A percentile compares a stretch with the other conserved stretches of the same genome.
phyloP scores from a whole-genome alignment of 768 basidiomycete species.

The Lentinula lateritia region DNA sequence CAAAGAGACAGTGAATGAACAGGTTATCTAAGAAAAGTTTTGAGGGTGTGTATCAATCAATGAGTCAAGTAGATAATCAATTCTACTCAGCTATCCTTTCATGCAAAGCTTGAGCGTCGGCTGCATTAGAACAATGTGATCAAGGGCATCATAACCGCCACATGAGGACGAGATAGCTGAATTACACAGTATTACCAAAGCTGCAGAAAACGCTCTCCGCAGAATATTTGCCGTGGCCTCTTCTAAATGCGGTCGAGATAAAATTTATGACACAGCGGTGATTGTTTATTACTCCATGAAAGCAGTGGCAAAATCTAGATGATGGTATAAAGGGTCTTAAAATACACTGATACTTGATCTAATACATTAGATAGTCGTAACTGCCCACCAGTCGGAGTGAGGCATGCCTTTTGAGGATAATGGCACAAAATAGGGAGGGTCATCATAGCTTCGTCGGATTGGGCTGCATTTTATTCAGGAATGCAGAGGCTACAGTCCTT shows the following conservation, averaged over 20 bases:
- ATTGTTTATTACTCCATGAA: not conserved
- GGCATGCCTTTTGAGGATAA: not conserved
- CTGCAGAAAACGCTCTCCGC: too few species aligned
- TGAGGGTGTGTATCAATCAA: too few species aligned
- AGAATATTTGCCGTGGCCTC: not conserved
- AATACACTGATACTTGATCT: not conserved
- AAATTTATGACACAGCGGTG: not conserved
- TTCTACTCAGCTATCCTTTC: not conserved
- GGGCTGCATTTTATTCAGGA: conserved; percentile 74
- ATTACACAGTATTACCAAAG: too few species aligned
- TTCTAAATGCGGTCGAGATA: not conserved
- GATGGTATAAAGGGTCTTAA: not conserved
- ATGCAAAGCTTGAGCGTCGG: too few species aligned
- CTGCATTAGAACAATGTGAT: too few species aligned
- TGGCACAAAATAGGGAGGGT: not conserved
- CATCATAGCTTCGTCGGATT: conserved; percentile 37
- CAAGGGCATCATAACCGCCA: too few species aligned
- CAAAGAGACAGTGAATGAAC: not conserved
- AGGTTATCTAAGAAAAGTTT: too few species aligned
- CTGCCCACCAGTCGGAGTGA: not conserved
- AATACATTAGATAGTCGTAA: not conserved
- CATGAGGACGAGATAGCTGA: too few species aligned
- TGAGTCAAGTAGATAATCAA: not conserved
- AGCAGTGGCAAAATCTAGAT: not conserved
- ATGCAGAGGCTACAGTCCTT: conserved; percentile 57